A percentile compares a stretch with the other conserved stretches of the same genome.
phyloP scores from a whole-genome alignment of 225 moss, liverwort and hornwort species.

The Thuidium tamariscinum region DNA sequence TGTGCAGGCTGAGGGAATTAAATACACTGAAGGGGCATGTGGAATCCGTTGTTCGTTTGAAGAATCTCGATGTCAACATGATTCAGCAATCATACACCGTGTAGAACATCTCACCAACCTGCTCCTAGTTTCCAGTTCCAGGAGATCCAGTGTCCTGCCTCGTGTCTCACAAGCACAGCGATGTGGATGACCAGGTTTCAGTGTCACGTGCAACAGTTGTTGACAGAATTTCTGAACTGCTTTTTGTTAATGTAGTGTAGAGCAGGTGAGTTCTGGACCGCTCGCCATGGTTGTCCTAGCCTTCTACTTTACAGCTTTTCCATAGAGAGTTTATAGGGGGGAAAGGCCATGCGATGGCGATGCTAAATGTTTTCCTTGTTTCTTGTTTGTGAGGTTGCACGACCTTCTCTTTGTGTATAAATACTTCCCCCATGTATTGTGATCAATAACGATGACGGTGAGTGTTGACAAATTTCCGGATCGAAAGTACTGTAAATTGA shows the following conservation, averaged over 20 bases:
- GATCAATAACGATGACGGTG: not conserved
- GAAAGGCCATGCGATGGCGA: conserved; percentile 8
- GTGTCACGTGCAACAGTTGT: not conserved
- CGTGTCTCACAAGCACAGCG: not conserved
- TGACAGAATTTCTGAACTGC: not conserved
- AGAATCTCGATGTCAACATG: conserved; percentile 77
- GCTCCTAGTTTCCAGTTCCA: not conserved
- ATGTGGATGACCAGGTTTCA: not conserved
- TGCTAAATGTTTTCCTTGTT: not conserved
- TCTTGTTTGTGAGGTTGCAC: not conserved
- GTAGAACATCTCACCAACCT: not conserved
- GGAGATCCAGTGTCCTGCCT: not conserved
- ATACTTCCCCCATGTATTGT: not conserved
- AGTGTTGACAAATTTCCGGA: not conserved
- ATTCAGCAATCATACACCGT: conserved; percentile 86
- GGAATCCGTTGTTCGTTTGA: conserved; percentile 80
- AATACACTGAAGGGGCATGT: conserved; percentile 77
- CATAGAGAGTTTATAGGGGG: not conserved
- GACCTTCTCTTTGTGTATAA: not conserved
- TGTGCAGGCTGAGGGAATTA: conserved; percentile 65
- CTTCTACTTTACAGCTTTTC: not conserved
- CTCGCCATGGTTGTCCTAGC: conserved; percentile 5
- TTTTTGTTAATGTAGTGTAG: not conserved
- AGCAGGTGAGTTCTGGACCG: not conserved
- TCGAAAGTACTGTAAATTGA: not conserved